phyloP scores from a whole-genome alignment of 2,329 filamentous ascomycete genomes.

The Pseudonectria foliicola region DNA sequence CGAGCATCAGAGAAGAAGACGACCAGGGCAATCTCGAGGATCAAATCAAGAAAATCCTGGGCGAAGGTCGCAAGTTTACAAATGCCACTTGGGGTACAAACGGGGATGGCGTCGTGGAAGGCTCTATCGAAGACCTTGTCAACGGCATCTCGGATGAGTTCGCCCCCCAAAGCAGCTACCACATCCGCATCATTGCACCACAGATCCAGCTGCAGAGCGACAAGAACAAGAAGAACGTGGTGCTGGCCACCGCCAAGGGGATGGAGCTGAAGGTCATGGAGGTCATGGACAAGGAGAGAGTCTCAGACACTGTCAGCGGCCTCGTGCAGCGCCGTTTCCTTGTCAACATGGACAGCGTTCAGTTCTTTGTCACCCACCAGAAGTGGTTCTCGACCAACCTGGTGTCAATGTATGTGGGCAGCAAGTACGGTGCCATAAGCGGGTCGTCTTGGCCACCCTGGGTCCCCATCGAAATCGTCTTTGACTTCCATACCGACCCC shows the following conservation, averaged over 20 bases:
- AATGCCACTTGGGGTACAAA: constrained; percentile 25
- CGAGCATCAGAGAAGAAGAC: constrained; percentile 45
- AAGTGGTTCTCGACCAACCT: constrained; percentile 81
- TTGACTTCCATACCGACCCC: constrained; percentile 86
- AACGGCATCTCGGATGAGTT: constrained; percentile 83
- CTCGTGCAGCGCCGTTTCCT: constrained; percentile 91
- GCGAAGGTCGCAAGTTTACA: constrained; percentile 78
- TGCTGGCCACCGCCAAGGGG: constrained; percentile 90
- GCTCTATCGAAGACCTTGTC: constrained; percentile 54
- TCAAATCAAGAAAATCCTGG: constrained; percentile 76
- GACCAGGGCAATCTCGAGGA: constrained; percentile 65
- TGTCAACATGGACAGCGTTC: constrained; percentile 92
- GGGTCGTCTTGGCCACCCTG: constrained; percentile 94
- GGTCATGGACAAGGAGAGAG: constrained; percentile 92
- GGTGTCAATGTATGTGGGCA: constrained; percentile 88
- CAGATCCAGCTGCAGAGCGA: constrained; percentile 98
- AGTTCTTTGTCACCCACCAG: constrained; percentile 95
- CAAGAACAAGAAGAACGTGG: constrained; percentile 94
- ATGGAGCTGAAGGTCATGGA: constrained; percentile 98
- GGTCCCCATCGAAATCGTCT: constrained; percentile 98
- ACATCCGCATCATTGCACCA: constrained; percentile 88
- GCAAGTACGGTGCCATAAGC: constrained; percentile 77
- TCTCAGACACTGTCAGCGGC: constrained; percentile 88
- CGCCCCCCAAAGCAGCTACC: constrained; percentile 85
- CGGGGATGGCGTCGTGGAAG: constrained; percentile 28